Base-by-base conservation (phyloP, 1,284 basidiomycete genomes). In the Meira nashicola region DNA sequence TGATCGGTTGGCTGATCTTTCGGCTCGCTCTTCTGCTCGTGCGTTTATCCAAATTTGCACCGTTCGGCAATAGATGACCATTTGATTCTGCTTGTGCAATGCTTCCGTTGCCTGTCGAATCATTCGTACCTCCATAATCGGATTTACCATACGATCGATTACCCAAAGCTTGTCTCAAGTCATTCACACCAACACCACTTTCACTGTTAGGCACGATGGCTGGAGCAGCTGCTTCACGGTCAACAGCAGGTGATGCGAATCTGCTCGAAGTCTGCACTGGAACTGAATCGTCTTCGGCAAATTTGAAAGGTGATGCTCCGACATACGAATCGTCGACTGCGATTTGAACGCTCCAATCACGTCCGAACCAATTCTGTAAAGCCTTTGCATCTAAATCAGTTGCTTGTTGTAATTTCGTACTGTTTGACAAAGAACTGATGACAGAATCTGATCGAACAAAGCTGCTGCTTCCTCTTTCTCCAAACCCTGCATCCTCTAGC, bases 301-400 rank as follows among this genome's bases (percentile, higher is more conserved):
- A 44, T 28, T 7, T 28, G 14, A 58, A 59, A 8, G 38, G 54
- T 25, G 50, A 54, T 17, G 41, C 51, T n/a, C 28, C 41, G 14
- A 44, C n/a, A 19, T 8, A 21, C 23, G 39, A 66, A 57, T 76
- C 73, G 51, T 75, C 69, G 2, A 71, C 65, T 15, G 71, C 74
- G 12, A 68, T 65, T 43, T 48, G 46, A 38, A 74, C 71, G 51
- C 64, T 70, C 75, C 75, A 77, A 41, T 70, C 71, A 41, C 74
- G 68, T 49, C 62, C 62, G 55, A 77, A 59, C 71, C 71, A 77
- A 8, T 54, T 52, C 44, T 63, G 62, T 39, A 77, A 60, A 38
- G 63, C 52, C n/a, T 58, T 23, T 2, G 57, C 39, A 33, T 68
- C 62, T 17, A 69, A 62, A 40, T 64, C 59, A 17, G 68, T 63